phyloP scores from a whole-genome alignment of 2,329 filamentous ascomycete genomes.

The Sordariomycetes sp. region DNA sequence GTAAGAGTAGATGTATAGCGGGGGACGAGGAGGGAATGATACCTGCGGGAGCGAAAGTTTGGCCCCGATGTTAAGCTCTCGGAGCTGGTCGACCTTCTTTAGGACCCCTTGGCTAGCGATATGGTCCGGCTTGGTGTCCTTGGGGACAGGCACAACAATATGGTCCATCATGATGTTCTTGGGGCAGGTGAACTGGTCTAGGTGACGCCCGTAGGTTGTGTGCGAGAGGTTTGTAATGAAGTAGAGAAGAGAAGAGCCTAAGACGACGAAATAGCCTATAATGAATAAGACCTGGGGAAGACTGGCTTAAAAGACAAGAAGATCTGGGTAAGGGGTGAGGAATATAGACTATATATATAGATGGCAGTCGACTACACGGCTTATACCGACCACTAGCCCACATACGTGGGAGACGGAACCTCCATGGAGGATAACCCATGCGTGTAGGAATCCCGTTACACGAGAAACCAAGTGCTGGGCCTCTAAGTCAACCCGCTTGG shows the following conservation, averaged over 20 bases:
- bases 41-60: conserved; percentile 43
- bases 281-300: no score
- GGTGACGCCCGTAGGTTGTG: neutral
- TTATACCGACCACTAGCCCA: neutral
- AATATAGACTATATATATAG: no score
- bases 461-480: neutral
- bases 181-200: neutral
- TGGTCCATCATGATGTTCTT: neutral
- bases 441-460: neutral
- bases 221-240: neutral
- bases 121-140: neutral
- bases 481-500: neutral
- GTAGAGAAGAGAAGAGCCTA: no score
- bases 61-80: conserved; percentile 25
- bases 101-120: conserved; percentile 1
- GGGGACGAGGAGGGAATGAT: neutral
- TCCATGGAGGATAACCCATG: neutral
- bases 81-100: conserved; percentile 27
- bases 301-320: no score
- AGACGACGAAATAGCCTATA: no score
- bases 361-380: neutral
- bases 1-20: neutral
- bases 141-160: neutral
- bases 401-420: neutral
- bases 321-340: no score